Conservation (phyloP, 805 yeast genomes). For the Saturnispora serradocipensis region DNA sequence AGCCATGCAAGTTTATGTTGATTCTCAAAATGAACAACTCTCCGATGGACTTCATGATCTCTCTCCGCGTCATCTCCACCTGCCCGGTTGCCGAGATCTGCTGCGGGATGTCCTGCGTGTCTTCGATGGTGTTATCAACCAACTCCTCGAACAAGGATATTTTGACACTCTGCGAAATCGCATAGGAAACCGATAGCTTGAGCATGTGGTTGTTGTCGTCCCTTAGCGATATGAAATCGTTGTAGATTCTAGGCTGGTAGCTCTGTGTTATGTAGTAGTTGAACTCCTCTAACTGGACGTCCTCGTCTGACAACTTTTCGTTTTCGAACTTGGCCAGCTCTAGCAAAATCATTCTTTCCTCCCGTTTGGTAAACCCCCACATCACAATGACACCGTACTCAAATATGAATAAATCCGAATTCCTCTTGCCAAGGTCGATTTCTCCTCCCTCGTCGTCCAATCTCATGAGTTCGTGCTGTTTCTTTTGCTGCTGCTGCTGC, state of each 20-base stretch:
- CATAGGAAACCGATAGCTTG: conserved; percentile 89
- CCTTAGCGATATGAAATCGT: conserved; percentile 86
- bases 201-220: conserved; percentile 89
- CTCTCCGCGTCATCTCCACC: conserved; percentile 87
- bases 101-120: conserved; percentile 94
- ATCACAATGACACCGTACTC: conserved; percentile 95
- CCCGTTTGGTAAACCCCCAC: conserved; percentile 89
- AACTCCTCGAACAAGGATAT: conserved; percentile 92
- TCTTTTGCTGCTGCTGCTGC: not conserved
- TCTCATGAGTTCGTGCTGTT: conserved; percentile 37
- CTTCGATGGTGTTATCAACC: conserved; percentile 94
- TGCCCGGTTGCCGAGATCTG: conserved; percentile 93
- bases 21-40: conserved; percentile 84
- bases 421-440: conserved; percentile 70
- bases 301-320: conserved; percentile 86
- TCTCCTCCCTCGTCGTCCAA: conserved; percentile 94
- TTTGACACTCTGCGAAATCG: conserved; percentile 91
- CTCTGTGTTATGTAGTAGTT: conserved; percentile 89
- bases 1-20: conserved; percentile 74
- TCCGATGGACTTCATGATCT: conserved; percentile 95
- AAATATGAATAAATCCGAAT: conserved; percentile 76
- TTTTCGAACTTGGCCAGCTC: conserved; percentile 87
- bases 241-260: conserved; percentile 91
- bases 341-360: conserved; percentile 70
- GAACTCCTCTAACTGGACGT: conserved; percentile 89